Evolutionary conservation across 1,284 basidiomycete genomes (phyloP), one percentile per base, ranked within the genome.

Genomic region (Moesziomyces parantarcticus): DNA sequence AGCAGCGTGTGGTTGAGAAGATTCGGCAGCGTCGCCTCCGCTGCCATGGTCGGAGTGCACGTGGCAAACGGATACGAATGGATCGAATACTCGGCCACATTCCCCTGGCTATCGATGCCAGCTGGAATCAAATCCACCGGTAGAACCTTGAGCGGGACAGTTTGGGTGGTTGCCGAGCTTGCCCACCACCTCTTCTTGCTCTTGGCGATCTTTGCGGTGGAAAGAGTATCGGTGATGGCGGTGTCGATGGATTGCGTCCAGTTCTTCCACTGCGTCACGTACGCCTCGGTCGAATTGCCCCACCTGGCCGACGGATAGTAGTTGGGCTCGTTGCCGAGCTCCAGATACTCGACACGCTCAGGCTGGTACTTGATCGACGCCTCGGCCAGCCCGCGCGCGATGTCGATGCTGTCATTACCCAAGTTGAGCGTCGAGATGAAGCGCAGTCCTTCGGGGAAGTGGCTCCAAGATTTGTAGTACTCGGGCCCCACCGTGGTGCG

Each of bases 351-450:
- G 26, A 50, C 40, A n/a, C 46, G 22, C 3, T 21, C 29, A 8
- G 39, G 25, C 29, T 57, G 54, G 29, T 49, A 49, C 16, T 49
- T 34, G 40, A 43, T 26, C 22, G 46, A 49, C 9, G 54, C 54
- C 23, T 43, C 40, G 5, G 54, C 54, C 25, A 57, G 7, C 8
- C 46, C 54, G 0, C 43, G 40, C 14, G 54, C 54, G 22, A 57
- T 57, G 1, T 42, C 54, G 18, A 49, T 26, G 2, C 25, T 34
- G 46, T 57, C 41, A 18, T 57, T 56, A 26, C 54, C 54, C 32
- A 56, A 56, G 45, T 56, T 56, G 14, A 56, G 45, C 39, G 54
- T 56, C 44, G 54, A 56, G 4, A 56, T 45, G n/a, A 56, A 56
- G 9, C 42, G 36, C 22, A 48, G 44, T 9, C 32, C 46, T 7